Conservation (phyloP, 495 filamentous ascomycete species). For the Neurospora sp. region DNA sequence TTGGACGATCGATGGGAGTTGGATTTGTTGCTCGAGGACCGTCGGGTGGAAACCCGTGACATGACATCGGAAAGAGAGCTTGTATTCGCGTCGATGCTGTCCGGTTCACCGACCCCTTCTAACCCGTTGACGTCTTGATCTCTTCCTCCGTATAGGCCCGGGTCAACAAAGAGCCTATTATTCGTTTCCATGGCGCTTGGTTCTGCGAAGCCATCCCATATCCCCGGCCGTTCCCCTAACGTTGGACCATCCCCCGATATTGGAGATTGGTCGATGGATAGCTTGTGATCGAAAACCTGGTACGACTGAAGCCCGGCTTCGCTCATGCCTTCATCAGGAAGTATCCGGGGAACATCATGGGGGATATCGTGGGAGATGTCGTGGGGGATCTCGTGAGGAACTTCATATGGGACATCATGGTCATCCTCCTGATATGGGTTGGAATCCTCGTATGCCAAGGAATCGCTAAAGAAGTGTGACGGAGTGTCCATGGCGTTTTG, state of each 20-base stretch:
- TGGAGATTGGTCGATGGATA: slow-evolving; percentile 2
- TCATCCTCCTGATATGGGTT: slow-evolving; percentile 15
- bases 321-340: neutral
- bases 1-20: slow-evolving; percentile 11
- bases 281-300: slow-evolving; percentile 6
- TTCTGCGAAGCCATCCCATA: slow-evolving; percentile 11
- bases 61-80: slow-evolving; percentile 5
- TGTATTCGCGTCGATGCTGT: slow-evolving; percentile 15
- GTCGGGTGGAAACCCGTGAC: slow-evolving; percentile 13
- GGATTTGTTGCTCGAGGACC: slow-evolving; percentile 18
- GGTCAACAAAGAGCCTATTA: slow-evolving; percentile 17
- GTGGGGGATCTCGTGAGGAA: neutral
- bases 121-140: neutral
- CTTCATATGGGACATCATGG: slow-evolving; percentile 2
- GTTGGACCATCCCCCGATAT: neutral
- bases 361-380: neutral
- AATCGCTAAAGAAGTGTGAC: slow-evolving; percentile 22
- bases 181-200: slow-evolving; percentile 9
- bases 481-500: slow-evolving; percentile 15
- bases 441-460: slow-evolving; percentile 15
- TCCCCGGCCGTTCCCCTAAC: slow-evolving; percentile 1
- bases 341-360: neutral
- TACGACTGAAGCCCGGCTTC: slow-evolving; percentile 6
- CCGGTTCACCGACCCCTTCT: neutral
- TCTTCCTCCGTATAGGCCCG: slow-evolving; percentile 13